phyloP scores from a whole-genome alignment of 75 land plant species.

The Ceratopteris richardii region DNA sequence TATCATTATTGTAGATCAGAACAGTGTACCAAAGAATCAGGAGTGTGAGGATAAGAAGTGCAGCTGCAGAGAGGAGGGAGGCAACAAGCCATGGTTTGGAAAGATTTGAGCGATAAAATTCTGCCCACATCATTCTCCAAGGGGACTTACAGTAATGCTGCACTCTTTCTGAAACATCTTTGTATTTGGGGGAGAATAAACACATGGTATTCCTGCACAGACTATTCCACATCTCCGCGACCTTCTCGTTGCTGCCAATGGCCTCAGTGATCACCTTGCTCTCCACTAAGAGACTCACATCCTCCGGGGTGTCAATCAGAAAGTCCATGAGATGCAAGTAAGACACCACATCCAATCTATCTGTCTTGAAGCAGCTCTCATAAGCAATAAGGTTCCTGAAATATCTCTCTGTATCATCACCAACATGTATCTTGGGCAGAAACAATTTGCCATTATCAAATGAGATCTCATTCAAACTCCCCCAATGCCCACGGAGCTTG shows the following conservation, averaged over 20 bases:
- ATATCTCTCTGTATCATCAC: neutral
- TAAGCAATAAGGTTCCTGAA: conserved; percentile 2
- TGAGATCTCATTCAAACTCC: too few relatives aligned
- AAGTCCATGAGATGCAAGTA: conserved; percentile 2
- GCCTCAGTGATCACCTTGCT: neutral
- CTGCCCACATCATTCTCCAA: conserved; percentile 3
- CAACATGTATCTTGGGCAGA: neutral
- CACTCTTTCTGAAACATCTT: neutral
- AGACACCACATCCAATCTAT: neutral
- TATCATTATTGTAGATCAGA: neutral
- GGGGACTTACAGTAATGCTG: neutral
- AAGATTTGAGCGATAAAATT: neutral
- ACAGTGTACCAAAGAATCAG: neutral
- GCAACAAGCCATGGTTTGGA: conserved; percentile 1
- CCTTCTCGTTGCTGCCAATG: neutral
- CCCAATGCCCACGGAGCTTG: too few relatives aligned
- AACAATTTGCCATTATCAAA: neutral
- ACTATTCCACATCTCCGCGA: neutral
- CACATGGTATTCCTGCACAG: neutral
- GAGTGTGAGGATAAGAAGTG: neutral
- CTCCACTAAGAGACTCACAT: neutral
- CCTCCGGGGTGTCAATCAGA: neutral
- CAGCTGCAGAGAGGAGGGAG: neutral
- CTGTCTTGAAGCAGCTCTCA: neutral
- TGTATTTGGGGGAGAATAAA: neutral